Conservation (phyloP, 1,284 basidiomycete genomes). For the Mycena citricolor region DNA sequence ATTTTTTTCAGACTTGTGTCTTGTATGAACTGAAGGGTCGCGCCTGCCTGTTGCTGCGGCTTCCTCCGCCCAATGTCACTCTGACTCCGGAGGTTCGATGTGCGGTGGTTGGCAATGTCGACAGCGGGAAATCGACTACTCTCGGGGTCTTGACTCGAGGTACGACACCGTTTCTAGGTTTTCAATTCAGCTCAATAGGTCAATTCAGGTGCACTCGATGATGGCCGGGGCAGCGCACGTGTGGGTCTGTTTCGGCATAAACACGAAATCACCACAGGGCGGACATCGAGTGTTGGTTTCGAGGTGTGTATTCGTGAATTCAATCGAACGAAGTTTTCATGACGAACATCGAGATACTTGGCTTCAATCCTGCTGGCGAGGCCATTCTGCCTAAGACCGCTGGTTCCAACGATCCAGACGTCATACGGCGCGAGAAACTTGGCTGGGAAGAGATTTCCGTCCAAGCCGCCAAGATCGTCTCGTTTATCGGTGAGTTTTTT, state of each 20-base stretch:
- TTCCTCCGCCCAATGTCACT: conserved; percentile 72
- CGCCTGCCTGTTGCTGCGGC: conserved; percentile 58
- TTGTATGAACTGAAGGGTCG: conserved; percentile 50
- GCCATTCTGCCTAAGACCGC: conserved; percentile 73
- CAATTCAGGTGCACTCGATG: conserved; percentile 77
- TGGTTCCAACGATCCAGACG: conserved; percentile 56
- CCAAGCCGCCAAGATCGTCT: conserved; percentile 89
- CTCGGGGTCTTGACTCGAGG: conserved; percentile 84
- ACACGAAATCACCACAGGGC: conserved; percentile 94
- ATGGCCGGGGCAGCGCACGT: conserved; percentile 91
- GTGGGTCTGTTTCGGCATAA: conserved; percentile 95
- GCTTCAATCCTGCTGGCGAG: conserved; percentile 72
- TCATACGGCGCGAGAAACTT: conserved; percentile 78
- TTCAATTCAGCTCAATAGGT: neutral
- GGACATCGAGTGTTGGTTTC: conserved; percentile 95
- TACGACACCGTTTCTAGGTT: conserved; percentile 28
- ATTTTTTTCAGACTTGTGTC: conserved; percentile 46
- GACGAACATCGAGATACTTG: conserved; percentile 72
- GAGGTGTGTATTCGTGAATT: conserved; percentile 55
- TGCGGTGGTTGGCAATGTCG: conserved; percentile 94
- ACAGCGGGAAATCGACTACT: conserved; percentile 92
- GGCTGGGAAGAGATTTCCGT: conserved; percentile 97
- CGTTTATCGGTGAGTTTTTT: conserved; percentile 78
- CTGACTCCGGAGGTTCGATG: conserved; percentile 87
- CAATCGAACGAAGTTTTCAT: conserved; percentile 1